Base-by-base conservation (phyloP, 495 filamentous ascomycete species). In the Podospora didyma region DNA sequence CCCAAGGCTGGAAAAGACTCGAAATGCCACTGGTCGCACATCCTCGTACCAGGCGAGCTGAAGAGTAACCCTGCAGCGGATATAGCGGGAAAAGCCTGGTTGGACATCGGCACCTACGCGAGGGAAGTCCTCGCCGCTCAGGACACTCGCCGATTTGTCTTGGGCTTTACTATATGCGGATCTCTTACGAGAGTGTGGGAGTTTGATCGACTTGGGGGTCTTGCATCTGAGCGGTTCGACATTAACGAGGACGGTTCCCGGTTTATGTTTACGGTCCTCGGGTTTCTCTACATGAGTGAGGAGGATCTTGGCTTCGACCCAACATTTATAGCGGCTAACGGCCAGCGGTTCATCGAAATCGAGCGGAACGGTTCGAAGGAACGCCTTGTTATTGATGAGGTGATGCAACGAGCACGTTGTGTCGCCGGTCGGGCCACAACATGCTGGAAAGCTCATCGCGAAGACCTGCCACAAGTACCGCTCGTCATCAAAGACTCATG, bases 401-500 rank as follows among this genome's bases (percentile, higher is more conserved):
- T 72, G n/a, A 76, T 83, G 42, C 69, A 66, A 54, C 70, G 66
- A 7, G 51, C 57, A 56, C 61, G 41, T 66, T 64, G 50, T 24
- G 61, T 80, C 10, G 69, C 69, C 42, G 72, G 78, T 55, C 64
- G 73, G 51, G 76, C 72, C 6, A 79, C 75, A 34, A 78, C 69
- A 34, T 79, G 71, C 50, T 80, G 68, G 73, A 76, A 70, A 64
- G 77, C 69, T 34, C 54, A 79, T 62, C 64, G 62, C 41, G 63
- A 78, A 59, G 66, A 57, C 39, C 54, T 79, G 51, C 66, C 59
- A 60, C 46, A 54, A 52, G 68, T 19, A 28, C 63, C 64, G 20
- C 66, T 82, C 52, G 68, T 78, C 7, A 68, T 79, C 49, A 81
- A 81, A 64, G 77, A 80, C 58, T 79, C 70, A 11, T 81, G 70